phyloP scores from a whole-genome alignment of 805 yeast species.

The Metschnikowia peoriensis region DNA sequence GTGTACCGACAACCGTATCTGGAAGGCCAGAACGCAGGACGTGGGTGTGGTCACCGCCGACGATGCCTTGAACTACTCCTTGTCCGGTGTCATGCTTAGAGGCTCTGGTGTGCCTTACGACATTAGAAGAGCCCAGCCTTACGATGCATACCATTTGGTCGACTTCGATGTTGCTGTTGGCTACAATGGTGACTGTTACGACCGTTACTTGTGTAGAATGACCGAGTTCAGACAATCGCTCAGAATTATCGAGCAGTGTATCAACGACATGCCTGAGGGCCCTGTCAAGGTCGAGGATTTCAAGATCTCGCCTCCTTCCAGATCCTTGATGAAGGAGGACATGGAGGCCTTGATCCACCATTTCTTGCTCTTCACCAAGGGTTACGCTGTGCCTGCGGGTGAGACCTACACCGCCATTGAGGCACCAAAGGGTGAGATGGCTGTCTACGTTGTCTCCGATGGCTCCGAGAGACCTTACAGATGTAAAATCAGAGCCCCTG shows the following conservation, averaged over 20 bases:
- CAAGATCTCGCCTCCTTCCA: conserved; percentile 81
- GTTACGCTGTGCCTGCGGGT: conserved; percentile 85
- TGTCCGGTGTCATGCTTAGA: conserved; percentile 87
- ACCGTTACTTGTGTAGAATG: conserved; percentile 85
- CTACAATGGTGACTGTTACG: conserved; percentile 85
- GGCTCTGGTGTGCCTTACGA: conserved; percentile 90
- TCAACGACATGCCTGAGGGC: conserved; percentile 89
- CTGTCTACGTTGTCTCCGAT: conserved; percentile 82
- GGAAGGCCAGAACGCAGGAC: conserved; percentile 83
- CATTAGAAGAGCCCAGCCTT: conserved; percentile 81
- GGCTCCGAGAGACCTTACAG: conserved; percentile 89
- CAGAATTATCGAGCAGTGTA: conserved; percentile 86
- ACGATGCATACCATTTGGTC: conserved; percentile 83
- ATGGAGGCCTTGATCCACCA: conserved; percentile 93
- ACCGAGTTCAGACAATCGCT: conserved; percentile 89
- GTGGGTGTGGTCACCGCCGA: conserved; percentile 82
- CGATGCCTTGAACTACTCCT: conserved; percentile 77
- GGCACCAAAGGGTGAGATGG: conserved; percentile 97
- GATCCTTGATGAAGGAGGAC: conserved; percentile 81
- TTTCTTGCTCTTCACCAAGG: conserved; percentile 83
- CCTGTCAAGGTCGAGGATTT: conserved; percentile 89
- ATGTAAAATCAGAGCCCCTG: conserved; percentile 93
- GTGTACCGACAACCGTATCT: conserved; percentile 85
- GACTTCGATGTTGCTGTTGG: conserved; percentile 90
- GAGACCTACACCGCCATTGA: conserved; percentile 90